Evolutionary conservation across 2,329 filamentous ascomycete genomes (phyloP), one percentile per base, ranked within the genome.

Genomic region (Aspergillus nomiae): DNA sequence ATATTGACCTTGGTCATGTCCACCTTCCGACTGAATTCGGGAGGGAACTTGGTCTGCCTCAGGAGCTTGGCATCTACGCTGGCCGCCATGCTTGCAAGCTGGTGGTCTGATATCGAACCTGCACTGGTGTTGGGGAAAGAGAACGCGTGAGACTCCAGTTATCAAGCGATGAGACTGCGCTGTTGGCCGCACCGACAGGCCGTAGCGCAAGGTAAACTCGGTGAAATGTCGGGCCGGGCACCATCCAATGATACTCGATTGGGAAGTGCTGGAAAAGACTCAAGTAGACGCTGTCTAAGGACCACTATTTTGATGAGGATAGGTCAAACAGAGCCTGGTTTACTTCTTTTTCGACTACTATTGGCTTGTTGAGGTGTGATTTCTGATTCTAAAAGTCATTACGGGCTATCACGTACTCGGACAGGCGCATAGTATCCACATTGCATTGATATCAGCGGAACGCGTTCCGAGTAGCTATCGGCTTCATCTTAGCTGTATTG

Each of bases 1-100:
- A 97, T 84, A 76, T 99, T 97, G 78, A 99, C 93, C 82, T 98
- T 98, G 71, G 89, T 88, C 87, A 96, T 97, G 82, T 99, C 94
- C 68, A 99, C 95, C 83, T 97, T 97, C 76, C 92, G 89, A 75
- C 87, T 94, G 81, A 98, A 99, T 75, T 97, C 93, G 9, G 90
- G 86, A 53, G 95, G 95, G 68, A 97, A 98, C 75, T 96, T 97
- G 61, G 94, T 98, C 78, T 90, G 89, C 84, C 90, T 92, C 61
- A 97, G 83, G 72, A 96, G 87, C 83, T 96, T 96, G 68, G 91
- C 90, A 79, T 97, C 94, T 65, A 95, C 92, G 68, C 88, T 91
- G 60, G 90, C 89, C 70, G 92, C 90, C 92, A 95, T 95, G 68
- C 67, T 82, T 58, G 41, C 85, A 87, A 51, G 19, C 11, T 32